Evolutionary conservation across 1,284 basidiomycete genomes (phyloP), one percentile per base, ranked within the genome.

Genomic region (Malassezia brasiliensis): DNA sequence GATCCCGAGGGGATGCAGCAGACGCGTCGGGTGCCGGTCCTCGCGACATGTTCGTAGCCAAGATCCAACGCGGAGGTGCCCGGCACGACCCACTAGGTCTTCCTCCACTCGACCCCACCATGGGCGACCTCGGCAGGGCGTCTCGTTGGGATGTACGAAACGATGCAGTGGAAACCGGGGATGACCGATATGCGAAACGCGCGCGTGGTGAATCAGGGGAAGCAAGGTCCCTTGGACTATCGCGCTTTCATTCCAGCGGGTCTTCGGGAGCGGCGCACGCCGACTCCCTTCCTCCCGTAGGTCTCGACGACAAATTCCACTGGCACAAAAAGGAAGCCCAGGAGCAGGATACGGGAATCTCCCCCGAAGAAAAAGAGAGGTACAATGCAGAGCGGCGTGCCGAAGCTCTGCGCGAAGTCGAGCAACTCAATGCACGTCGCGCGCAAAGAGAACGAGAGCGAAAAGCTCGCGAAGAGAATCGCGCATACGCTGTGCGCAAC

Each of bases 281-380:
- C 25, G 25, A 28, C 25, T 4, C 3, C 25, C 25, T 28, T 3
- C 25, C 25, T 28, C 25, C 25, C 25, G 3, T 7, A 7, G 25
- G 25, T 28, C 25, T 28, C 25, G 25, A 28, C 7, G 25, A 28
- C 25, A 87, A 90, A 74, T 98, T 98, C 77, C 83, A 86, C 56
- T 99, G 94, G 94, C 88, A 90, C 76, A 99, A 99, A 80, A 98
- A 98, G 79, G 82, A 84, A 35, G 93, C 98, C 74, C 90, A 90
- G 78, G 94, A 98, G 75, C 82, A 83, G 69, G 96, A 93, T 76
- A 78, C 83, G 54, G 94, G 94, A 1, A 70, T 98, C 53, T 82
- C 85, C 1, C 70, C 84, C 0, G 84, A 83, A 1, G 93, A 99
- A 69, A 81, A 87, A 2, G 85, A 86, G 59, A 79, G 80, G 61